These are phyloP conservation scores for Luvunga scandens DNA, from an alignment of 345 rosid genomes.

Conservation along the genomic window DNA sequence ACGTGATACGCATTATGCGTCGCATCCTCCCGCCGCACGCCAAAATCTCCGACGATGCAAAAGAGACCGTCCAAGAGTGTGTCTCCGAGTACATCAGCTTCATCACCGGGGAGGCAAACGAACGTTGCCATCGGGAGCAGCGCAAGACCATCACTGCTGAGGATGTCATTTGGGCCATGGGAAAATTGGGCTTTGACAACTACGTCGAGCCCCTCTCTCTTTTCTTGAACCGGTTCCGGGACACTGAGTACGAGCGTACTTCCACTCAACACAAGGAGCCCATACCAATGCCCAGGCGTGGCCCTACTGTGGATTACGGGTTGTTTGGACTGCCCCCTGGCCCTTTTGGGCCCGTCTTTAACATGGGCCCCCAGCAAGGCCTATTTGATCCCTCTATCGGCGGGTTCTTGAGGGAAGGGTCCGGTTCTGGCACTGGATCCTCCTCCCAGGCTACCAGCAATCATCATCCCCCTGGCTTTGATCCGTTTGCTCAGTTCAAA, in stretches of 20 bases:
- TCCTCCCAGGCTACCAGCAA: background rate
- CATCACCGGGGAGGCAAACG: conserved; percentile 70
- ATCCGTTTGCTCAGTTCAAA: conserved; percentile 23
- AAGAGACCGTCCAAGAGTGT: conserved; percentile 70
- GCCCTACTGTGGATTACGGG: background rate
- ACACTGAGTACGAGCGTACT: conserved; percentile 38
- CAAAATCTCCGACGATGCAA: conserved; percentile 72
- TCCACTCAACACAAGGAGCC: conserved; percentile 8
- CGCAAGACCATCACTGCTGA: conserved; percentile 70
- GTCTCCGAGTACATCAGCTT: conserved; percentile 72
- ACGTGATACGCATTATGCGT: conserved; percentile 71
- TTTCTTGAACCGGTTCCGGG: conserved; percentile 45
- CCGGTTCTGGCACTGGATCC: background rate
- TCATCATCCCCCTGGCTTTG: background rate
- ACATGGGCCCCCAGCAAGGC: conserved; percentile 13
- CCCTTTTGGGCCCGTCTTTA: conserved; percentile 8
- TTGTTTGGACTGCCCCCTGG: background rate
- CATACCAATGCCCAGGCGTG: conserved; percentile 6
- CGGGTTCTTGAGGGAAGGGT: background rate
- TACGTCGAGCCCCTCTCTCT: conserved; percentile 46
- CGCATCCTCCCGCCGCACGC: conserved; percentile 51
- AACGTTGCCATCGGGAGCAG: conserved; percentile 68
- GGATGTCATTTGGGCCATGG: conserved; percentile 69
- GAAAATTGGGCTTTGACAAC: conserved; percentile 60
- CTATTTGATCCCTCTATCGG: conserved; percentile 8